Base-by-base conservation (phyloP, 78 protist genomes). In the Creolimax fragrantissima region DNA sequence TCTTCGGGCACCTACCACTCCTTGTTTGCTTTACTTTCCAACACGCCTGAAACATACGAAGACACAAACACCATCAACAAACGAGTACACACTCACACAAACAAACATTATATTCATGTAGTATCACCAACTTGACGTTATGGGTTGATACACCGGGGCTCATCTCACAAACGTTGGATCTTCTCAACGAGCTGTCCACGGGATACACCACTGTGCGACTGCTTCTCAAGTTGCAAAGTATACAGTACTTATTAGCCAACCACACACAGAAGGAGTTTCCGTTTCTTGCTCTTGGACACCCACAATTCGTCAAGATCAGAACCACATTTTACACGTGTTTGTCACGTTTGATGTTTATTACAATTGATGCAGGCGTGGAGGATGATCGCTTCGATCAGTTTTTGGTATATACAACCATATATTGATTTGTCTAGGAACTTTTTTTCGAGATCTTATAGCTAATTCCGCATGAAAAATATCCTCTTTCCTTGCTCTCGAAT, bases 151-250 rank as follows among this genome's bases (percentile, higher is more conserved):
- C 32, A 7, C 11, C 42, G 24, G 44, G 45, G 58, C 45, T 86
- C 45, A 41, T 86, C 11, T 5, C 42, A 24, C 44, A 5, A 11
- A 37, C 58, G n/a, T 45, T 86, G 44, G 4, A 86, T 5, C 90
- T 86, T 11, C 90, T 86, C 32, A 5, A 11, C 45, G 90, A 86
- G 42, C 45, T 5, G 32, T 35, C 41, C 45, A 24, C 24, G 44
- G 90, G 90, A 11, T 86, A 86, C 90, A 42, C 90, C 41, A 86
- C 90, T n/a, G 90, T 86, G 45, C 90, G 90, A n/a, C 32, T 86
- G 90, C 44, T 86, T 43, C 90, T 36, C 5, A 86, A 86, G 90
- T 11, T 86, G 90, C 45, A 11, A 5, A 32, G n/a, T 37, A 86
- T 36, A 43, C 42, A 86, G 17, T 42, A 37, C 58, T 6, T 86